Evolutionary conservation across 1,284 basidiomycete species (phyloP).

Genomic region (Cutaneotrichosporon sp.): DNA sequence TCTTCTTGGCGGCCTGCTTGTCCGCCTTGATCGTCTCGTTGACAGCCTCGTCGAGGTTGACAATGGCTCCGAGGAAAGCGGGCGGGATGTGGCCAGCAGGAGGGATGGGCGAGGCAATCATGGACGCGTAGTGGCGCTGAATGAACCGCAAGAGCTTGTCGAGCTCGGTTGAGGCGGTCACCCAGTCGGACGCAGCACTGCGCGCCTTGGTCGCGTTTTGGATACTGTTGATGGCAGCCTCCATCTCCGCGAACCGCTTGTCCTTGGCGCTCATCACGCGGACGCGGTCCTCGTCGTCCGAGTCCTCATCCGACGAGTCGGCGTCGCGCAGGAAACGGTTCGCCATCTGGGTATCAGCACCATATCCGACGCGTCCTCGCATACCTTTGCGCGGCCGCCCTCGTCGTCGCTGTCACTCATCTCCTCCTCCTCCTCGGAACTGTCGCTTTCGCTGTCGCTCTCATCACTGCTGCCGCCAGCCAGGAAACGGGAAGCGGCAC

Average conservation of each 20-base stretch:
- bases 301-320: conserved; percentile 41
- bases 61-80: conserved; percentile 74
- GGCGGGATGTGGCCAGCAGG: conserved; percentile 81
- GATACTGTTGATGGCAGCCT: conserved; percentile 73
- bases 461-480: conserved; percentile 22
- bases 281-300: conserved; percentile 46
- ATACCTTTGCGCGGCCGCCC: conserved; percentile 10
- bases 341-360: conserved; percentile 19
- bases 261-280: conserved; percentile 47
- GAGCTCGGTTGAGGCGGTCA: conserved; percentile 85
- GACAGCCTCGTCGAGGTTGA: conserved; percentile 71
- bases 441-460: conserved; percentile 23
- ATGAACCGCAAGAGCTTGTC: conserved; percentile 91
- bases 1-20: conserved; percentile 87
- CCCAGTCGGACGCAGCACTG: conserved; percentile 74
- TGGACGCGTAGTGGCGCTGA: conserved; percentile 68
- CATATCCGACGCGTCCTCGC: not conserved
- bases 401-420: conserved; percentile 35
- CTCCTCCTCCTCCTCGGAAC: conserved; percentile 33
- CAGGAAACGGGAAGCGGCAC: conserved; percentile 37
- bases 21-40: conserved; percentile 71
- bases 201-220: conserved; percentile 78
- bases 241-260: conserved; percentile 51
- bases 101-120: conserved; percentile 50
- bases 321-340: conserved; percentile 46